Base-by-base conservation (phyloP, 2,329 filamentous ascomycete species). In the Neofusicoccum cordaticola region DNA sequence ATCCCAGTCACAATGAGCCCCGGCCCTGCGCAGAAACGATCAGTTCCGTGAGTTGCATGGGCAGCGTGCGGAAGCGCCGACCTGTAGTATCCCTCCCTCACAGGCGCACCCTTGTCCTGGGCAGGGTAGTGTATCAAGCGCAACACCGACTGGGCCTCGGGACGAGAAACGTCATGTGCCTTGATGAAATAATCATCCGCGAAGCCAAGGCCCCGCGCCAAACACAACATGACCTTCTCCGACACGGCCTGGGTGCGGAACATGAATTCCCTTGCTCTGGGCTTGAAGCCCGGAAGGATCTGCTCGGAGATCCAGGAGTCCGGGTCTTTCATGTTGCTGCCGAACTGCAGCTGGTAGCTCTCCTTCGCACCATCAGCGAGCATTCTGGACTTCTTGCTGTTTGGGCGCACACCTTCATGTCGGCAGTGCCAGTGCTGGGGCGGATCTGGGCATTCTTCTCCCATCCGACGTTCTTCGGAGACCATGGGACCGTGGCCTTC, bases 281-380 rank as follows among this genome's bases (percentile, higher is more conserved):
- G 66, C 48, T 78, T 75, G 72, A 88, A 88, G 1, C 80, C 81
- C 0, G 84, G 81, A 0, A 86, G 72, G 1, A 77, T 68, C 0
- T 72, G 68, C 7, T 86, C 82, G 42, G 73, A 69, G 11, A 86
- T 76, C 86, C 86, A 88, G 65, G 77, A 74, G 50, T 78, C 80
- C 4, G 58, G 47, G 27, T 60, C 31, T 12, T 80, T 72, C 80
- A 85, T 84, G 64, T 80, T 81, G 57, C 77, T 76, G n/a, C 86
- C 84, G 67, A 86, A 87, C 70, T 88, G 86, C 73, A 88, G 77
- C 71, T 88, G 86, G 70, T 88, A 86, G 11, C 82, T 85, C 72
- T 88, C 86, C 69, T 88, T 31, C 27, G 27, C 27, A 31, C 27
- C 27, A 7, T 31, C 27, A 31, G 27, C 27, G 27, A 31, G 27